phyloP scores from a whole-genome alignment of 2,329 filamentous ascomycete genomes.

The Xylariaceae sp. region DNA sequence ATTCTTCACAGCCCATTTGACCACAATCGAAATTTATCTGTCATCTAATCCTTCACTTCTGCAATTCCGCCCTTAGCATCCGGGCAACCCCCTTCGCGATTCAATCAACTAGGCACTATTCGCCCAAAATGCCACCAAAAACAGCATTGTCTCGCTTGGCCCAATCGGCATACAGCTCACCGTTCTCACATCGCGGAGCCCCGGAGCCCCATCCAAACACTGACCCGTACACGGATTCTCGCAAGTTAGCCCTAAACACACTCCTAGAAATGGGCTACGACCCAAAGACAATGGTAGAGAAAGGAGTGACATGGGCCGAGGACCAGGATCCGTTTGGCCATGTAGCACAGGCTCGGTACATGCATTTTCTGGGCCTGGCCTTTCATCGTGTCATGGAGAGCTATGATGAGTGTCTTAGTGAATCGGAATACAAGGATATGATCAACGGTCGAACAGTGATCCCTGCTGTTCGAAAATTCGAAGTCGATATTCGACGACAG shows the following conservation, averaged over 20 bases:
- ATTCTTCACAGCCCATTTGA: too few relatives aligned
- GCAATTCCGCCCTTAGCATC: too few relatives aligned
- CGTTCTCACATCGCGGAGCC: constrained; percentile 16
- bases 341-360: constrained; percentile 26
- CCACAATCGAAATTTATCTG: too few relatives aligned
- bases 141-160: too few relatives aligned
- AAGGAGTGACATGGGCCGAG: constrained; percentile 26
- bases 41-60: too few relatives aligned
- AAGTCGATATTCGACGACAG: constrained; percentile 21
- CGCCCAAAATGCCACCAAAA: too few relatives aligned
- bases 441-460: constrained; percentile 20
- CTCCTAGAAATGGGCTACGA: constrained; percentile 21
- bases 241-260: constrained; percentile 13
- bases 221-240: constrained; percentile 17
- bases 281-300: constrained; percentile 17
- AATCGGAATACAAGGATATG: constrained; percentile 23
- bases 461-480: constrained; percentile 19
- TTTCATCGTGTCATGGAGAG: constrained; percentile 25
- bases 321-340: constrained; percentile 28
- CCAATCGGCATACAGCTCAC: constrained; percentile 19
- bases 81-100: too few relatives aligned
- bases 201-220: constrained; percentile 19
- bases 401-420: constrained; percentile 24
- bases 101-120: too few relatives aligned
- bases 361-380: constrained; percentile 21